Evolutionary conservation across 495 filamentous ascomycete species (phyloP), one percentile per base, ranked within the genome.

Genomic region (Aspergillus heteromorphus): DNA sequence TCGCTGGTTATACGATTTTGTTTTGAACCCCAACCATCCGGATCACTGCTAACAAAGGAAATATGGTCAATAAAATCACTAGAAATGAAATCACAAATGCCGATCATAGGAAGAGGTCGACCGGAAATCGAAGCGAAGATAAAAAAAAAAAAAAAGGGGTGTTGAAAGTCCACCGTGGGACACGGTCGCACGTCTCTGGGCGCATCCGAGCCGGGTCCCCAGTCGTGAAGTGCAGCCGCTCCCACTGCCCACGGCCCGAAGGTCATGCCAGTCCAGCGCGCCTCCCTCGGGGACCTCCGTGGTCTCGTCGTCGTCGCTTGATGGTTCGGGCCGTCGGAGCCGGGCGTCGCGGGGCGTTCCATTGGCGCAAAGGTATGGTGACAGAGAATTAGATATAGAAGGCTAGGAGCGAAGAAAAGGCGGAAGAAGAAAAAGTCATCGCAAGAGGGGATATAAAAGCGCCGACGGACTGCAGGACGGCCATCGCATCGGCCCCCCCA

Each of bases 221-320:
- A 62, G 56, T 52, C 42, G 53, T n/a, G n/a, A n/a, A n/a, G 30
- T 48, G 55, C 42, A 49, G 55, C 51, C 27, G 36, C 48, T 45
- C 54, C 48, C 38, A 51, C 51, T 49, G 53, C 45, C 49, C 49
- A 48, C 48, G 25, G 40, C 41, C 56, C 56, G 59, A 62, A 71
- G 63, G 67, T 66, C 67, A 62, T 68, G 68, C 73, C 72, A 64
- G 70, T 66, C 73, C 75, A 74, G 74, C 70, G 69, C 64, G 49
- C n/a, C 62, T 59, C 59, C 61, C 61, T 65, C 63, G 59, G 65
- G 27, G 30, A 10, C 30, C 9, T 34, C 30, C 30, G 30, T 8
- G 30, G 30, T 34, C 30, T 21, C 4, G 17, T 13, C 42, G 42
- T 25, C 11, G 19, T 11, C 8, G 42, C 11, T 20, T 14, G 42